These are phyloP conservation scores for Gloeostereum incarnatum DNA, from an alignment of 768 basidiomycete species.

Conservation along the genomic window DNA sequence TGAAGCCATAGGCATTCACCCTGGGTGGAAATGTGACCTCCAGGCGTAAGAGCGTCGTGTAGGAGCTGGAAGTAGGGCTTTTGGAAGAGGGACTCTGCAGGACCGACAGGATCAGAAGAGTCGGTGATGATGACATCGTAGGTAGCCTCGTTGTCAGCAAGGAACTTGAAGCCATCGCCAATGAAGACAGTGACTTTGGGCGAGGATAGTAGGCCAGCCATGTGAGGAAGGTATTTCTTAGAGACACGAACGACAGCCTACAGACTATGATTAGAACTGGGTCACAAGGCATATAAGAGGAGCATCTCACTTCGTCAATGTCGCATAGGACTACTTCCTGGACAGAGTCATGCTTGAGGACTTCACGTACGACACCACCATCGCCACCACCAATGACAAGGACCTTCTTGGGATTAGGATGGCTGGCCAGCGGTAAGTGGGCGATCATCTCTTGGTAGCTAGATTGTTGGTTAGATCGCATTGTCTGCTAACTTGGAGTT, in stretches of 20 bases:
- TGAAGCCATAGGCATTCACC: slow-evolving; percentile 96
- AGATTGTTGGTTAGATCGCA: slow-evolving; percentile 4
- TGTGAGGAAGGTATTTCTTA: slow-evolving; percentile 88
- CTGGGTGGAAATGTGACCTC: slow-evolving; percentile 92
- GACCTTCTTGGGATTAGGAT: slow-evolving; percentile 93
- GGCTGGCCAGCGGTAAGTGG: slow-evolving; percentile 91
- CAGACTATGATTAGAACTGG: too few species aligned
- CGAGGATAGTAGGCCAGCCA: slow-evolving; percentile 75
- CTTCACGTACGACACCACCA: slow-evolving; percentile 96
- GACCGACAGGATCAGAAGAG: slow-evolving; percentile 96
- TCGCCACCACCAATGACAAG: slow-evolving; percentile 98
- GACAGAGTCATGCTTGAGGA: slow-evolving; percentile 87
- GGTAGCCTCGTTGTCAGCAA: slow-evolving; percentile 73
- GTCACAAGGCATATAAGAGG: too few species aligned
- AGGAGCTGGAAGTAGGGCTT: slow-evolving; percentile 96
- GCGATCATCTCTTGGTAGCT: slow-evolving; percentile 99
- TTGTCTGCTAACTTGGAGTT: slow-evolving; percentile 1
- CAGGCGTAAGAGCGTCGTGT: slow-evolving; percentile 80
- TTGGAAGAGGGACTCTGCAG: slow-evolving; percentile 90
- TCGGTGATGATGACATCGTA: slow-evolving; percentile 99
- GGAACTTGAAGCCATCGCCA: slow-evolving; percentile 96
- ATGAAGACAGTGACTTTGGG: slow-evolving; percentile 78
- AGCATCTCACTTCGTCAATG: slow-evolving; percentile 98
- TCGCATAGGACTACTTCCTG: slow-evolving; percentile 93
- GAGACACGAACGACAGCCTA: slow-evolving; percentile 95